phyloP scores from a whole-genome alignment of 495 filamentous ascomycete species.

The Hypoxylon rickii region DNA sequence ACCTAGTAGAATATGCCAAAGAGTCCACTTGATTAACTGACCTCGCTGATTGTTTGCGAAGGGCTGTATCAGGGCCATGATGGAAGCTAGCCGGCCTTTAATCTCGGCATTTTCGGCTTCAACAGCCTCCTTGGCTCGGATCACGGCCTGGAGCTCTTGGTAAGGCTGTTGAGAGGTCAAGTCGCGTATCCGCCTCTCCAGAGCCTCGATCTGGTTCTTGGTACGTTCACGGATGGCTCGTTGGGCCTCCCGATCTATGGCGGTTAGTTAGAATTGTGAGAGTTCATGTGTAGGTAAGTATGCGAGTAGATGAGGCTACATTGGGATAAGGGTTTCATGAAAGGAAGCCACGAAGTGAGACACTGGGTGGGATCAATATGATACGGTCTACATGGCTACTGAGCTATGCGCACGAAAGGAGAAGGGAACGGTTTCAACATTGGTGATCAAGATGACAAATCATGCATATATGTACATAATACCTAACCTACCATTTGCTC shows the following conservation, averaged over 20 bases:
- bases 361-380: constrained; percentile 2
- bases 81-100: constrained; percentile 60
- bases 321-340: too few relatives aligned
- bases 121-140: constrained; percentile 70
- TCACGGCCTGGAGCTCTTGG: constrained; percentile 71
- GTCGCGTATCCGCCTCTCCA: constrained; percentile 52
- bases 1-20: too few relatives aligned
- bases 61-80: constrained; percentile 69
- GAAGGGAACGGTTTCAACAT: neutral
- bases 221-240: constrained; percentile 80
- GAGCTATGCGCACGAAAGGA: constrained; percentile 1
- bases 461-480: too few relatives aligned
- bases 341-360: too few relatives aligned
- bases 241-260: constrained; percentile 74
- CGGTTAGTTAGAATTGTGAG: constrained; percentile 7
- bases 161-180: constrained; percentile 73
- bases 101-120: constrained; percentile 74
- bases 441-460: neutral
- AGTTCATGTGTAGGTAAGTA: neutral
- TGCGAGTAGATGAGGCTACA: neutral
- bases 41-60: constrained; percentile 41
- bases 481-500: constrained; percentile 71
- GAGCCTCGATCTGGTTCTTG: constrained; percentile 70
- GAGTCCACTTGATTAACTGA: constrained; percentile 34
- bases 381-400: constrained; percentile 6